Evolutionary conservation across 78 protist genomes (phyloP), one percentile per base, ranked within the genome.

Genomic region (Tieghemostelium lacteum): DNA sequence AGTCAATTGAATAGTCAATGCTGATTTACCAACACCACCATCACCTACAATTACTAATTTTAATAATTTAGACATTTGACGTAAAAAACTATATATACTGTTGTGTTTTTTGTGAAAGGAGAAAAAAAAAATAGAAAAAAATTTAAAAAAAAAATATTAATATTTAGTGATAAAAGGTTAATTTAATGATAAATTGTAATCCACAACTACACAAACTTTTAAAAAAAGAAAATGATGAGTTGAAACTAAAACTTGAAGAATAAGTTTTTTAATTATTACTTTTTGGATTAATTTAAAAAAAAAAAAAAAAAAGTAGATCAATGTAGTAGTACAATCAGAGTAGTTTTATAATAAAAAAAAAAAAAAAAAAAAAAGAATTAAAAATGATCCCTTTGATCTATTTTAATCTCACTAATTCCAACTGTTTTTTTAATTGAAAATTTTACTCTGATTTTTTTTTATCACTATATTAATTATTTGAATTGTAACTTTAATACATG

Each of bases 11-110:
- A 83, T 83, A 40, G 89, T 83, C 49, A 83, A 61, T 8, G 89
- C 89, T 16, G 72, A 57, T 33, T 83, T 83, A 58, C 89, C 89
- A n/a, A 83, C 89, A 83, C 89, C 89, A 69, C 89, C 89, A 83
- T 83, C 89, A 60, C 89, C 89, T 29, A 83, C 89, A n/a, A 83
- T 83, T 42, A 83, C 89, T 31, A 83, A 45, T 69, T 83, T 83
- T 40, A 83, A 83, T 58, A 83, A 69, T 42, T 83, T 83, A 69
- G 89, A 83, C 89, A 83, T 83, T 14, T 19, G n/a, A 19, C 49
- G 75, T 10, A 14, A 10, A 45, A 14, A 14, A 14, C 52, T 45
- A 45, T 14, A 45, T 45, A 45, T 45, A 14, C 52, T 45, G n/a
- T 45, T 6, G 10, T 10, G 6, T 45, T 45, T 45, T 45, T 6